Evolutionary conservation across 805 yeast genomes (phyloP), one percentile per base, ranked within the genome.

Genomic region (Gaillardinia entomophila): DNA sequence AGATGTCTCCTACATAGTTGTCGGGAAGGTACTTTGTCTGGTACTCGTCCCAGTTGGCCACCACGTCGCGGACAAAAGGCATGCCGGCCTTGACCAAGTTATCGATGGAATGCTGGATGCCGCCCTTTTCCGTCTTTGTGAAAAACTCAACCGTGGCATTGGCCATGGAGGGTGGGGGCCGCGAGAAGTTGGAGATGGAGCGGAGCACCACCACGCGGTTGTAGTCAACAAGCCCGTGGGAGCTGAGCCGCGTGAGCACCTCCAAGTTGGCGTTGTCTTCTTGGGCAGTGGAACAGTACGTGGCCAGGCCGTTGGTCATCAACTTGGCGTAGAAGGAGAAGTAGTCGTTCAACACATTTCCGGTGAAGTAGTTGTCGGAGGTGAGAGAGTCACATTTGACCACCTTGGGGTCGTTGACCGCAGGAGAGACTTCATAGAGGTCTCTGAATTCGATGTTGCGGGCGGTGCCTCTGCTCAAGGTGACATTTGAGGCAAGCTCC

Each of bases 241-340:
- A 33, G 36, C 36, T 38, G 46, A 45, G 36, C 35, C 51, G 38
- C 26, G 46, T 45, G 30, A 46, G 29, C 3, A 41, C 51, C 22
- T 46, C 51, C 41, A 45, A 43, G 12, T 48, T 43, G 11, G 51
- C 51, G 20, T 45, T 45, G 36, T 46, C 51, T 26, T 46, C 51
- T 26, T 46, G 51, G 3, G 51, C 51, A 5, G 48, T 39, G 24
- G 51, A 34, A 18, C 49, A 45, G 42, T 45, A 46, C 3, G 34
- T 36, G 26, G 49, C 51, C 11, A 45, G 35, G 16, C 51, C 51
- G 26, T 46, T 46, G 41, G 44, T 41, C 41, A 43, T 39, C 38
- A 46, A 12, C 10, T 31, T 24, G 24, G 49, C 40, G 32, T 39
- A 45, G 38, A 20, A 28, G 7, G 41, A 28, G 35, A 45, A 45